phyloP scores from a whole-genome alignment of 352 stramenopile species.

The Pythium aquatile region DNA sequence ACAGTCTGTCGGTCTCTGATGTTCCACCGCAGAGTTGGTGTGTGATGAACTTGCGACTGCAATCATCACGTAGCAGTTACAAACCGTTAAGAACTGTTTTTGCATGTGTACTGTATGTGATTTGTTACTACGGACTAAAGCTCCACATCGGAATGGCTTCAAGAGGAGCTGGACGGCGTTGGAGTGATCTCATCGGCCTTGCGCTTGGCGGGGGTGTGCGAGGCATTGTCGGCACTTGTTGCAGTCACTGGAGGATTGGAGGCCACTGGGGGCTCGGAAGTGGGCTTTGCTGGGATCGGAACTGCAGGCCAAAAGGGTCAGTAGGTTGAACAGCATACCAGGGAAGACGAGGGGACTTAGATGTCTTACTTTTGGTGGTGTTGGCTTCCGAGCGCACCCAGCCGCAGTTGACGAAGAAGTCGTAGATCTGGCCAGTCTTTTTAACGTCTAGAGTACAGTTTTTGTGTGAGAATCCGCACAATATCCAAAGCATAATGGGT shows the following conservation, averaged over 20 bases:
- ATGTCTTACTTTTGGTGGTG: slow-evolving; percentile 44
- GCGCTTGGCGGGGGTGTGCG: slow-evolving; percentile 42
- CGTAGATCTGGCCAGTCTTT: slow-evolving; percentile 85
- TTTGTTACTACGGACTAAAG: slow-evolving; percentile 13
- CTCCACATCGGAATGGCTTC: neutral
- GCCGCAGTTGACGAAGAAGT: slow-evolving; percentile 89
- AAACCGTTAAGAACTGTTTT: neutral
- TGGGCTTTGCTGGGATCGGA: slow-evolving; percentile 15
- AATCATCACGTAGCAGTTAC: neutral
- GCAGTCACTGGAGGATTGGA: neutral
- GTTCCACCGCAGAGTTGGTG: neutral
- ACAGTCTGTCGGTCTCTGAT: neutral
- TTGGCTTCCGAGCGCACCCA: slow-evolving; percentile 75
- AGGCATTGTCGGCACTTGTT: neutral
- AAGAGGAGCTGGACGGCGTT: slow-evolving; percentile 14
- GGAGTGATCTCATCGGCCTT: slow-evolving; percentile 52
- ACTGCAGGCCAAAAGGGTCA: slow-evolving; percentile 9
- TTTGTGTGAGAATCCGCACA: neutral
- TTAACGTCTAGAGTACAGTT: slow-evolving; percentile 55
- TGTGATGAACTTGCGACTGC: neutral
- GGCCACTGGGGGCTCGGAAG: slow-evolving; percentile 6
- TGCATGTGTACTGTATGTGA: slow-evolving; percentile 9
- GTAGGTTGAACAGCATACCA: neutral
- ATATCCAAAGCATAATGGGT: neutral
- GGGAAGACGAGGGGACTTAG: neutral